These are phyloP conservation scores for Backusella westeae DNA, from an alignment of 192 early-diverging fungal genomes.

Conservation along the genomic window DNA sequence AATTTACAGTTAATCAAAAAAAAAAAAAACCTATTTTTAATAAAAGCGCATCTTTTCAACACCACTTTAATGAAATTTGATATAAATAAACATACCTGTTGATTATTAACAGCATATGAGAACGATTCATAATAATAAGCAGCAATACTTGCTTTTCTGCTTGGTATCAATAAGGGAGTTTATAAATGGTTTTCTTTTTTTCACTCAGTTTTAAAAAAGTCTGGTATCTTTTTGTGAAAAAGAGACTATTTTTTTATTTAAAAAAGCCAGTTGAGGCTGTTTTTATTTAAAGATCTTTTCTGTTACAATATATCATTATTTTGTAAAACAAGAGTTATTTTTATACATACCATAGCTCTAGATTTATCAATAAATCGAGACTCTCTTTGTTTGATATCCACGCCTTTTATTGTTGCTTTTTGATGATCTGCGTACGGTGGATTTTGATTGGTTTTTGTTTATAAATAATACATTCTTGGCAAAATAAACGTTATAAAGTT, in stretches of 20 bases:
- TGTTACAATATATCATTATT: too few species aligned
- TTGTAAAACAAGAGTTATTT: too few species aligned
- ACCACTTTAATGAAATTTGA: not conserved
- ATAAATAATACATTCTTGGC: not conserved
- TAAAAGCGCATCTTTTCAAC: not conserved
- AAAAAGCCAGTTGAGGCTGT: not conserved
- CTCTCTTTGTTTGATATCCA: too few species aligned
- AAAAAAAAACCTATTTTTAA: not conserved
- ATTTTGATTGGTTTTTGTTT: not conserved
- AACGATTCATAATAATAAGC: not conserved
- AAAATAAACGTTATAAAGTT: too few species aligned
- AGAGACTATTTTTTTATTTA: not conserved
- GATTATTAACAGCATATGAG: not conserved
- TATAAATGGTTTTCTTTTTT: not conserved
- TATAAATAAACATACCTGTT: not conserved
- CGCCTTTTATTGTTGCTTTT: not conserved
- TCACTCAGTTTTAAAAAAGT: not conserved
- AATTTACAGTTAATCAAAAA: not conserved
- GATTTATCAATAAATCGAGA: not conserved
- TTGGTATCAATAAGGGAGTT: too few species aligned
- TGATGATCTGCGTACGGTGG: not conserved
- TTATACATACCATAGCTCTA: too few species aligned
- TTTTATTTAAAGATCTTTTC: too few species aligned
- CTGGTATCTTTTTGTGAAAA: too few species aligned
- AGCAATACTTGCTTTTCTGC: too few species aligned